Base-by-base conservation (phyloP, 371 early-diverging fungal species). In the Capillidium heterosporum region DNA sequence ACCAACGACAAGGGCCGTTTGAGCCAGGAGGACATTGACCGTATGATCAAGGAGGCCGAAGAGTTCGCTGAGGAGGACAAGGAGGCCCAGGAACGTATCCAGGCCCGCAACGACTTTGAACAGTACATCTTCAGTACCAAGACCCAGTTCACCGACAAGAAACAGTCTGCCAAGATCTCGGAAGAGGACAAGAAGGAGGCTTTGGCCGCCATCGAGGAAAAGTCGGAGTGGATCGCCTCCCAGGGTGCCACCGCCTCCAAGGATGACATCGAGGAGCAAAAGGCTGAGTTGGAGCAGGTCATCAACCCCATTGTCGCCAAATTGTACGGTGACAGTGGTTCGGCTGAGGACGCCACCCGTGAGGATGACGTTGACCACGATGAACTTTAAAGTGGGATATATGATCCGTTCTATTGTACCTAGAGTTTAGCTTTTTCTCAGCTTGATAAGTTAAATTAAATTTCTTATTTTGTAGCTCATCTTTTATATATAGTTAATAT, bases 1-100 rank as follows among this genome's bases (percentile, higher is more conserved):
- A 92, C 93, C 80, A 91, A 90, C 81, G 92, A 94, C 80, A 92
- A 93, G 76, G 94, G 95, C 59, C 93, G 97, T 67, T 82, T 99
- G 51, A 83, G 92, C 64, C 87, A 93, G 82, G 89, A 86, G 65
- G 96, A 98, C 57, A 92, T 97, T 63, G 91, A 95, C 68, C 87
- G 91, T 69, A 91, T 96, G 91, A 84, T 98, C 48, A 60, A 72
- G 62, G 96, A 97, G 60, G 97, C 95, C 60, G 93, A 94, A 74
- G 87, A 91, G 79, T 91, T 84, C 82, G 86, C 87, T 79, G 88
- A 82, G 59, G 93, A 93, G 72, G 95, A 95, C 75, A 87, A 89
- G 70, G 85, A 72, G 29, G 87, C 85, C 57, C 85, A 87, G 60
- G 85, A 81, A 59, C 86, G 91, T 65, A 79, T 91, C 69, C 65